Evolutionary conservation across 192 early-diverging fungal genomes (phyloP), one percentile per base, ranked within the genome.

Genomic region (Paraglomus occultum): DNA sequence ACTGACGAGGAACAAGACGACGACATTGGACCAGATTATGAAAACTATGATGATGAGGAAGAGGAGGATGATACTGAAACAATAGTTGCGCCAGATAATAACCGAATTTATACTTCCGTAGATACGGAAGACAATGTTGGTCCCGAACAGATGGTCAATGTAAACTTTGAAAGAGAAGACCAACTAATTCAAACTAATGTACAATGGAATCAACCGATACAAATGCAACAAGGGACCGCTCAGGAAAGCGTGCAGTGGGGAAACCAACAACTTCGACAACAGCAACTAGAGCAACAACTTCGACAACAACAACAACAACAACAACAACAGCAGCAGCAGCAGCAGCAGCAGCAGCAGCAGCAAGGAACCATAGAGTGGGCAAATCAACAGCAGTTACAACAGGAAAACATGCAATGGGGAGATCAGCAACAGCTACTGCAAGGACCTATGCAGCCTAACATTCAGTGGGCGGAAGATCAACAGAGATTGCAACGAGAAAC

Each of bases 21-120:
- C 8, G 79, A 80, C 54, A 72, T 60, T 44, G 80, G 79, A 14
- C 71, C 76, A 20, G 82, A 79, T 0, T 73, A 80, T 1, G 78
- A 80, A 11, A 76, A 79, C 2, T 71, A 77, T 9, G 82, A 82
- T 3, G 71, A 75, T 8, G 74, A 80, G 6, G 76, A 51, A 45
- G 70, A 53, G 0, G 79, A 72, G 8, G 76, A 73, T 49, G 80
- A 76, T 2, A 22, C 51, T 67, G 31, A 73, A 65, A n/a, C 51
- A 8, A 18, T 64, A 60, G 23, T 48, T 60, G n/a, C 43, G 45
- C 4, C 31, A 49, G 11, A 62, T 55, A 40, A 22, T 60, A 46
- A 11, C 47, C 7, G 61, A 47, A 31, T 31, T 31, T 31, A 31
- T 31, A 1, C 31, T 31, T 31, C 31, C 49, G 48, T 45, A 48